Evolutionary conservation across 2,329 filamentous ascomycete genomes (phyloP).

Genomic region (Phyllosticta ampelicida): DNA sequence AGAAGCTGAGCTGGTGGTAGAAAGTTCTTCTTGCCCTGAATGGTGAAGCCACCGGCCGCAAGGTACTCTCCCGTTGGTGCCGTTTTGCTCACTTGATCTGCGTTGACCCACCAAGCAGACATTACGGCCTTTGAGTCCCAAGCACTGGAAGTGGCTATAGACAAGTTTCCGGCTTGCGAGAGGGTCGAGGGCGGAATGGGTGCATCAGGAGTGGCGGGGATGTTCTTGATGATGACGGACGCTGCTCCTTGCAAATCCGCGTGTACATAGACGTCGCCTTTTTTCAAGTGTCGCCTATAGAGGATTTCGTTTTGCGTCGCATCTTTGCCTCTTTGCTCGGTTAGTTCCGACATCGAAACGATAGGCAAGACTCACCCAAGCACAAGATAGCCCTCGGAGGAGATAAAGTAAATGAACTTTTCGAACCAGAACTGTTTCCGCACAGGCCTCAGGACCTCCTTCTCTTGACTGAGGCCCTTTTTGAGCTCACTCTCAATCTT

Average conservation of each 20-base stretch:
- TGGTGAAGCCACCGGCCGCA: constrained; percentile 64
- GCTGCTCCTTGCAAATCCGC: constrained; percentile 79
- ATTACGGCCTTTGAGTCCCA: constrained; percentile 97
- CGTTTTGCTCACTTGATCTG: constrained; percentile 82
- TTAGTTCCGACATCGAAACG: background rate
- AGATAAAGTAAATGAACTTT: constrained; percentile 93
- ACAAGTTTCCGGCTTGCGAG: constrained; percentile 76
- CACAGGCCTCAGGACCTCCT: constrained; percentile 71
- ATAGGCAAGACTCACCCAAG: constrained; percentile 41
- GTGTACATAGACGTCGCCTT: constrained; percentile 85
- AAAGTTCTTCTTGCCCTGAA: constrained; percentile 82
- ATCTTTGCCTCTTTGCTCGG: constrained; percentile 55
- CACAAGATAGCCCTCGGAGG: constrained; percentile 87
- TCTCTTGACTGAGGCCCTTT: constrained; percentile 83
- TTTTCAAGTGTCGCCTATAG: constrained; percentile 76
- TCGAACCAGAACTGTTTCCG: constrained; percentile 90
- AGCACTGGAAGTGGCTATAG: constrained; percentile 74
- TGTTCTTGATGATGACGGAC: constrained; percentile 85
- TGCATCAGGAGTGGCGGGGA: constrained; percentile 61
- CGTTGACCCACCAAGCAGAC: constrained; percentile 91
- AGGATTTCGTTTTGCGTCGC: constrained; percentile 81
- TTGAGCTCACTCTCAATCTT: constrained; percentile 81
- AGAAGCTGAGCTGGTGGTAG: constrained; percentile 78
- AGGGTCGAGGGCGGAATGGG: constrained; percentile 87
- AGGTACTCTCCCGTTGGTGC: constrained; percentile 71